These are phyloP conservation scores for Herpotrichia juniperi DNA, from an alignment of 2,329 filamentous ascomycete species.

Conservation along the genomic window DNA sequence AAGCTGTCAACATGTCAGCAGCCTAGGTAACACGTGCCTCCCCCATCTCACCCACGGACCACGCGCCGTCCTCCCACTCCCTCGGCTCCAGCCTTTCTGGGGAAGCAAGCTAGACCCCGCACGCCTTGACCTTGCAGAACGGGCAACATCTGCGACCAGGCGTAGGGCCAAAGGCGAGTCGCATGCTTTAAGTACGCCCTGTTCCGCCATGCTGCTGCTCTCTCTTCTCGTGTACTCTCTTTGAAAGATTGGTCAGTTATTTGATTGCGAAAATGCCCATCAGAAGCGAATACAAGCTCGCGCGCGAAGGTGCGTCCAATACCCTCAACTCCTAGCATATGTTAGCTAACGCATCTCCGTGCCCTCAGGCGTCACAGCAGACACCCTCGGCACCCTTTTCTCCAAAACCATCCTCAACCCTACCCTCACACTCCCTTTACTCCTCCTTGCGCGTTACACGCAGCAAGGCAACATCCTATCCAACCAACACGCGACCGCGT, in stretches of 20 bases:
- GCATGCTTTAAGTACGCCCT: not conserved
- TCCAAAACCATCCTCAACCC: slow-evolving; percentile 69
- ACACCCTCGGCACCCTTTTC: slow-evolving; percentile 64
- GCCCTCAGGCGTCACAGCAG: slow-evolving; percentile 49
- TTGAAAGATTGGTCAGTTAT: not conserved
- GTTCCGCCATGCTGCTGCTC: not conserved
- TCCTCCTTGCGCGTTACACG: slow-evolving; percentile 70
- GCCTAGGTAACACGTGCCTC: not conserved
- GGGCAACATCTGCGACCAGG: too few species aligned
- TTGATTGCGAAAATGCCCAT: slow-evolving; percentile 39
- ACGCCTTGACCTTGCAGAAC: too few species aligned
- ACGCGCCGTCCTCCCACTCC: not conserved
- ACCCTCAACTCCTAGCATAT: not conserved
- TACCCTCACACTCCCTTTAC: slow-evolving; percentile 65
- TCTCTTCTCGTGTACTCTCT: not conserved
- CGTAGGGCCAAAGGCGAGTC: not conserved
- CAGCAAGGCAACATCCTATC: slow-evolving; percentile 63
- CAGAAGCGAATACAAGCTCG: slow-evolving; percentile 44
- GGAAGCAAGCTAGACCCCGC: too few species aligned
- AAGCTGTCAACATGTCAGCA: not conserved
- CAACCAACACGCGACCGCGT: slow-evolving; percentile 55
- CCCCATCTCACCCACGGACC: not conserved
- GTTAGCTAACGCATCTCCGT: not conserved
- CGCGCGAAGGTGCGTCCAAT: slow-evolving; percentile 43
- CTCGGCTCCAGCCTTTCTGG: not conserved